Percentiles rank a stretch among this genome's conserved stretches.
Conservation (phyloP, 1,139 yeast species). For the Candida sojae region DNA sequence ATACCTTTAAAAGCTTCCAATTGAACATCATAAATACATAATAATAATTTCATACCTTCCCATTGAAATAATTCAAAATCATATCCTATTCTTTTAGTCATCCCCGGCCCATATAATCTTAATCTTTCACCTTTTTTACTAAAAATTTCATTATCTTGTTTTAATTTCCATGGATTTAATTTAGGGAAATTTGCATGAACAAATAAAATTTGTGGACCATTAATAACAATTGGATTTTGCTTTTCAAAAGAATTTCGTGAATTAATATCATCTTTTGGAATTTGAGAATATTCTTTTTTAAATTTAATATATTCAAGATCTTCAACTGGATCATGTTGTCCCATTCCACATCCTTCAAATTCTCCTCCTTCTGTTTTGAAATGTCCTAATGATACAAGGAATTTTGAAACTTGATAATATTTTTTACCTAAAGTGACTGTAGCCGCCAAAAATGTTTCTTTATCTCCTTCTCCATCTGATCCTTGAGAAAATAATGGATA, state of each 20-base stretch:
- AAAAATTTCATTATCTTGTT: conserved; percentile 40
- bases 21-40: conserved; percentile 54
- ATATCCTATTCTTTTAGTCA: conserved; percentile 50
- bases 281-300: conserved; percentile 6
- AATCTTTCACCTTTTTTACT: conserved; percentile 45
- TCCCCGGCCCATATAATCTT: conserved; percentile 56
- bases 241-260: conserved; percentile 7
- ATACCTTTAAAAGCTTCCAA: conserved; percentile 49
- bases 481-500: conserved; percentile 88
- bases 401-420: conserved; percentile 68
- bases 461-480: conserved; percentile 88
- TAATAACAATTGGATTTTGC: conserved; percentile 20
- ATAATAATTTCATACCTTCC: conserved; percentile 56
- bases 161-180: conserved; percentile 57
- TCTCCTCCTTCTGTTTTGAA: conserved; percentile 35
- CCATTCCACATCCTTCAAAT: conserved; percentile 70
- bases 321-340: conserved; percentile 66
- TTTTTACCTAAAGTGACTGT: conserved; percentile 62
- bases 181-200: conserved; percentile 71
- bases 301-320: conserved; percentile 38
- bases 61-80: conserved; percentile 67
- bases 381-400: conserved; percentile 56
- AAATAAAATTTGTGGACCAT: conserved; percentile 49
- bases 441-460: conserved; percentile 84
- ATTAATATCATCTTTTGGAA: conserved; percentile 12